A percentile compares a stretch with the other conserved stretches of the same genome.
Evolutionary conservation across 2,329 filamentous ascomycete genomes (phyloP).

Genomic region (Botryotinia calthae): DNA sequence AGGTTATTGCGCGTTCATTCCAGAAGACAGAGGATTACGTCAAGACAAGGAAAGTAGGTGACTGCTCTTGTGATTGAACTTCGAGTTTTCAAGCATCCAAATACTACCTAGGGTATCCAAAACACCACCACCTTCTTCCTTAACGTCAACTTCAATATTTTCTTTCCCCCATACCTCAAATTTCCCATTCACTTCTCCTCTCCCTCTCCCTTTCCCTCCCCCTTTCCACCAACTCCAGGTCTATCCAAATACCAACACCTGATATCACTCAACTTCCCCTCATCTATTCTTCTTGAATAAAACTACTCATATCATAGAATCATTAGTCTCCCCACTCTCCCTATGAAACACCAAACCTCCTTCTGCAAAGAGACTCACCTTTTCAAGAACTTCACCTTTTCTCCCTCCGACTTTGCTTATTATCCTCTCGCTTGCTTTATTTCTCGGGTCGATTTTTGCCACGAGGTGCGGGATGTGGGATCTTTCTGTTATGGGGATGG

Average conservation of each 20-base stretch:
- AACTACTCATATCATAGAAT: background rate
- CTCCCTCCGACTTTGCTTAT: slow-evolving; percentile 26
- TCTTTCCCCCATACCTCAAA: background rate
- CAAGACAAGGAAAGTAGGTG: no score
- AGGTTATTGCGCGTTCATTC: no score
- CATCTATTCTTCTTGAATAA: slow-evolving; percentile 7
- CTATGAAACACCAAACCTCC: background rate
- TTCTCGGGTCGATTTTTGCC: slow-evolving; percentile 27
- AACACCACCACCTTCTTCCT: no score
- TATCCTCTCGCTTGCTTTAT: slow-evolving; percentile 26
- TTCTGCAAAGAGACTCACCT: background rate
- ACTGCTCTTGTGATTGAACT: no score
- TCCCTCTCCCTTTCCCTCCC: background rate
- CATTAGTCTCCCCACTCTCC: background rate
- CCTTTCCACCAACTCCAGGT: slow-evolving; percentile 16
- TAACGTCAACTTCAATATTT: background rate
- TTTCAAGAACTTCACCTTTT: slow-evolving; percentile 23
- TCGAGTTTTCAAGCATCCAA: no score
- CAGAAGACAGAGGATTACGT: no score
- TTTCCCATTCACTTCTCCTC: background rate
- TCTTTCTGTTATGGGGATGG: slow-evolving; percentile 20
- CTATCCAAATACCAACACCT: slow-evolving; percentile 30
- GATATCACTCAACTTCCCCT: slow-evolving; percentile 22
- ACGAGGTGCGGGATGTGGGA: slow-evolving; percentile 27
- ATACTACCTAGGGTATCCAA: no score